These are phyloP conservation scores for Dothideomycetidae sp. DNA, from an alignment of 2,329 filamentous ascomycete genomes.

Conservation along the genomic window DNA sequence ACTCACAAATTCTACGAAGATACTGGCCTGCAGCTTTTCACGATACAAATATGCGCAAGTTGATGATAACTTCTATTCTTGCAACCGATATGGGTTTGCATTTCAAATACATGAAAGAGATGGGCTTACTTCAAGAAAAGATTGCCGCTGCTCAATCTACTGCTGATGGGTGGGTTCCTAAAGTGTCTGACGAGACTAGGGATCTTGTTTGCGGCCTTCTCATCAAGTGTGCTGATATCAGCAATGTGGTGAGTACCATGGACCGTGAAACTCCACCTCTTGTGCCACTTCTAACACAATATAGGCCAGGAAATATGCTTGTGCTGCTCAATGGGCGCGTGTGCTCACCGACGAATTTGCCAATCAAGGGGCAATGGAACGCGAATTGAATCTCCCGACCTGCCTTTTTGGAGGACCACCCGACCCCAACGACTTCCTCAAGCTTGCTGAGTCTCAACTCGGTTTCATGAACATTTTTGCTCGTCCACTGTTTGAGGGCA, in stretches of 20 bases:
- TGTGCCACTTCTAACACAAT: conserved; percentile 8
- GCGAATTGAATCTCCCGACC: conserved; percentile 71
- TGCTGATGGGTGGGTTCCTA: conserved; percentile 61
- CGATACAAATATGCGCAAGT: conserved; percentile 62
- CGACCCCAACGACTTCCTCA: conserved; percentile 68
- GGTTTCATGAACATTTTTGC: conserved; percentile 97
- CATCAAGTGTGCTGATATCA: conserved; percentile 98
- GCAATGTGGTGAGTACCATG: conserved; percentile 66
- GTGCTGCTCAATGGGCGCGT: conserved; percentile 78
- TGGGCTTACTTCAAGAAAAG: conserved; percentile 68
- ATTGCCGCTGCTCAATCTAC: conserved; percentile 49
- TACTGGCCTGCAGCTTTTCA: conserved; percentile 80
- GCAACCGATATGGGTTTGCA: conserved; percentile 96
- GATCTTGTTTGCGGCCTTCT: conserved; percentile 75
- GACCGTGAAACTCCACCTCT: too few species aligned
- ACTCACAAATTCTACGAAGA: conserved; percentile 82
- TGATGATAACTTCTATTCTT: conserved; percentile 96
- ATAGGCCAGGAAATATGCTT: conserved; percentile 67
- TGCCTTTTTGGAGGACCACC: conserved; percentile 67
- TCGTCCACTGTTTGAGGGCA: conserved; percentile 75
- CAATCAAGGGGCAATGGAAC: conserved; percentile 83
- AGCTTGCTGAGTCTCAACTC: conserved; percentile 75
- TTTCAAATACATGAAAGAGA: conserved; percentile 87
- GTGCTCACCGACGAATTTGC: conserved; percentile 94
- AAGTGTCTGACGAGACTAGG: conserved; percentile 61